Evolutionary conservation across 257 asterid genomes (phyloP).

Genomic region (Nicotiana tomentosiformis): DNA sequence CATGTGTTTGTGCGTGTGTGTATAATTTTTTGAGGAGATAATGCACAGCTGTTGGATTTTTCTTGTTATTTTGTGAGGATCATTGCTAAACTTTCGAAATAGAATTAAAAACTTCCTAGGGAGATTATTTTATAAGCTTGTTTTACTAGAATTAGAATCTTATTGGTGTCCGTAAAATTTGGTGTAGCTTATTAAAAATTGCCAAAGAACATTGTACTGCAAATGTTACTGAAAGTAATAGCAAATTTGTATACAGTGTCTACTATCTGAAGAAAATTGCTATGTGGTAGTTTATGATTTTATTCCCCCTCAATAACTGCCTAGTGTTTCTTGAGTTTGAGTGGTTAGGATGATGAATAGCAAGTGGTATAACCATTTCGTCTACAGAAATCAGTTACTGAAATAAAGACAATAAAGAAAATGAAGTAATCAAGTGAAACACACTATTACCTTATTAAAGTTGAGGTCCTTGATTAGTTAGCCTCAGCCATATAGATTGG

Average conservation of each 20-base stretch:
- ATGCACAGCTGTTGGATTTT: neutral
- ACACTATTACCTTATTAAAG: neutral
- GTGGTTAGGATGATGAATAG: neutral
- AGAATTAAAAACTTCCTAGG: neutral
- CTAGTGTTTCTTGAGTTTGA: slow-evolving; percentile 3
- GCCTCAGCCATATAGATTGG: neutral
- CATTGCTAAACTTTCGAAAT: neutral
- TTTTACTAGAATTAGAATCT: neutral
- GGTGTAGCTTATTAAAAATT: neutral
- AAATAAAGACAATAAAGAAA: neutral
- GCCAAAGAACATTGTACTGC: neutral
- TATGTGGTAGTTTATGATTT: neutral
- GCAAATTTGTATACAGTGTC: neutral
- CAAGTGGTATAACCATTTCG: neutral
- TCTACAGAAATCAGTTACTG: neutral
- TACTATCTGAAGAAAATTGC: neutral
- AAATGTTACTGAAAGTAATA: neutral
- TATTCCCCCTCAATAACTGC: neutral
- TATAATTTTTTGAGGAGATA: neutral
- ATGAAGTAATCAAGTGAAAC: neutral
- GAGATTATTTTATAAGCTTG: neutral
- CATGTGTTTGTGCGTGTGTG: neutral
- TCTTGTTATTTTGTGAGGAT: neutral
- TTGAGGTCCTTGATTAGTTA: neutral
- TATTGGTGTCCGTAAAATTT: neutral